Base-by-base conservation (phyloP, 1,284 basidiomycete genomes). In the Dichomitus squalens region DNA sequence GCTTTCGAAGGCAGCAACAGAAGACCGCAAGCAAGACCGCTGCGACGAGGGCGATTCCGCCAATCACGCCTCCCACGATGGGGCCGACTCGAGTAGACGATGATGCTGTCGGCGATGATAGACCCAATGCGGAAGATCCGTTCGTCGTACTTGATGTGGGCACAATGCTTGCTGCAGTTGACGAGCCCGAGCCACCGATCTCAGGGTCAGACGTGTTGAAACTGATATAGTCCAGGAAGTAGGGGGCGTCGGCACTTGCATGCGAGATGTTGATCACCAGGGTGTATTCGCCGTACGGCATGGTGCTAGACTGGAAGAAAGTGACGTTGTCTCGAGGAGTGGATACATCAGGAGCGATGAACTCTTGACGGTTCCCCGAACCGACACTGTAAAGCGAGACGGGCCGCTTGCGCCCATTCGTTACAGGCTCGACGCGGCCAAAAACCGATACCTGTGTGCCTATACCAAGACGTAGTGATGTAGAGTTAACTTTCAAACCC, bases 371-470 rank as follows among this genome's bases (percentile, higher is more conserved):
- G 21, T 52, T 52, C 7, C 31, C 41, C 20, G 44, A 34, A 8
- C 56, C 56, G 35, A 61, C 51, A 25, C 52, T 52, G 25, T 57
- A 61, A 3, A 57, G 52, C 29, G 55, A 57, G n/a, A 61, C 39
- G 16, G 59, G 59, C 7, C 40, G 59, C 11, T 44, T 21, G 7
- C 38, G 47, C 16, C 55, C 50, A 21, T 49, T 35, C 18, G 12
- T n/a, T 16, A 49, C 29, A 18, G 55, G 55, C 20, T 52, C 41
- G 9, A 61, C 36, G 35, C 52, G 53, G n/a, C 59, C 59, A 21
- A 41, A 54, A 7, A 61, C 55, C 23, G 46, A 57, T 20, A 61
- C 53, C 18, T 61, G 59, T 12, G 59, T 55, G n/a, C 59, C 59
- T 61, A 40, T 20, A 6, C 3, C 6, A 7, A 20, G 27, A n/a